These are phyloP conservation scores for Phytopythium delawarense DNA, from an alignment of 352 stramenopile genomes.

Conservation along the genomic window DNA sequence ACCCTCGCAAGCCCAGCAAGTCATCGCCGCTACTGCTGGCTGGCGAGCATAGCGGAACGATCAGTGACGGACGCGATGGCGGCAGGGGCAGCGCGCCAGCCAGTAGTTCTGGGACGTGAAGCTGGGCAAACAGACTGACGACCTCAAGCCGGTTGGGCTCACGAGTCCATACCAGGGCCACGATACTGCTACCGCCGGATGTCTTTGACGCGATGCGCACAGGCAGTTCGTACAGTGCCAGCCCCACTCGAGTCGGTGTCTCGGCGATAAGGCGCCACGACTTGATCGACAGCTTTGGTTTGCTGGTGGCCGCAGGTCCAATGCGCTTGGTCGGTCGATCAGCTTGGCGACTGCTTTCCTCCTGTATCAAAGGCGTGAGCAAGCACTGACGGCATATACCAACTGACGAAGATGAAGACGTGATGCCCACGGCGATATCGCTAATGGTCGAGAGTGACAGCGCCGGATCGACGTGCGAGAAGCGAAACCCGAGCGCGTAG, in stretches of 20 bases:
- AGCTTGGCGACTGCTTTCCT: neutral
- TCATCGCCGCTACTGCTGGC: slow-evolving; percentile 14
- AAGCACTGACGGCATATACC: neutral
- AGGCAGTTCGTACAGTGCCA: slow-evolving; percentile 49
- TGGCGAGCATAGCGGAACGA: neutral
- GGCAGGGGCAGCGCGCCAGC: neutral
- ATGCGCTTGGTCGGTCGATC: slow-evolving; percentile 2
- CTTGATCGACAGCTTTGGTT: slow-evolving; percentile 15
- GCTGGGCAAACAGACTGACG: slow-evolving; percentile 40
- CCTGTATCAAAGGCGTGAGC: neutral
- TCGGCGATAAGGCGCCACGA: slow-evolving; percentile 36
- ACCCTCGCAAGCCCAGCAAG: slow-evolving; percentile 33
- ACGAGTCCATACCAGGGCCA: slow-evolving; percentile 44
- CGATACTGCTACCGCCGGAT: slow-evolving; percentile 24
- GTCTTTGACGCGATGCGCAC: slow-evolving; percentile 23
- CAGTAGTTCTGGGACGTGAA: slow-evolving; percentile 43
- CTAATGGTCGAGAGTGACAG: slow-evolving; percentile 27
- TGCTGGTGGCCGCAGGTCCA: slow-evolving; percentile 7
- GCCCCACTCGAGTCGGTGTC: slow-evolving; percentile 30
- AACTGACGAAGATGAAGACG: slow-evolving; percentile 2
- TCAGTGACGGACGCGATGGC: neutral
- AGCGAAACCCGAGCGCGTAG: slow-evolving; percentile 32
- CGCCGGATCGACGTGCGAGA: slow-evolving; percentile 15
- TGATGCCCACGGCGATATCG: slow-evolving; percentile 18
- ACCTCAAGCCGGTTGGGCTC: slow-evolving; percentile 26